Percentiles rank a stretch among this genome's conserved stretches.
phyloP scores from a whole-genome alignment of 768 basidiomycete genomes.

The Collybia mongolica region DNA sequence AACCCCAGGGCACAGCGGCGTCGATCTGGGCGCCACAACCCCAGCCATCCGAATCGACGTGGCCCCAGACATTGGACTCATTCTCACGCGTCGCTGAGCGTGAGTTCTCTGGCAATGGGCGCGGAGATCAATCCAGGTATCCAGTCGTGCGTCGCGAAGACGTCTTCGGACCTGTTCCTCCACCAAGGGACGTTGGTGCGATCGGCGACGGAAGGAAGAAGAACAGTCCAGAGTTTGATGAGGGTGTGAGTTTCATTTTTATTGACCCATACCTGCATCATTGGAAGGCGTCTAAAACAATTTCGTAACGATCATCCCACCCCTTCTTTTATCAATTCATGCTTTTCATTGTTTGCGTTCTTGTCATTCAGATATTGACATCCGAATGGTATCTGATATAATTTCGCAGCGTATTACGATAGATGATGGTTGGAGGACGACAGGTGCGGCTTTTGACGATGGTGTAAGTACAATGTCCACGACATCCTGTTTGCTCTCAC shows the following conservation, averaged over 20 bases:
- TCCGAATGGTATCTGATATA: too few species aligned
- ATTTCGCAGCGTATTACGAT: too few species aligned
- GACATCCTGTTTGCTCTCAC: too few species aligned
- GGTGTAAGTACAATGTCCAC: too few species aligned
- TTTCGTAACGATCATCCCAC: too few species aligned
- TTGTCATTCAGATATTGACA: too few species aligned
- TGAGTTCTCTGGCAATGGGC: constrained; percentile 23
- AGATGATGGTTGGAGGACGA: too few species aligned
- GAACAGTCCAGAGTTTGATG: constrained; percentile 53
- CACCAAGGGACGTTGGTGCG: constrained; percentile 59
- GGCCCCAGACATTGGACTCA: constrained; percentile 67
- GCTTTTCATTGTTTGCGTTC: too few species aligned
- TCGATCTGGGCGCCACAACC: constrained; percentile 88
- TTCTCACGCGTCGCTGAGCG: constrained; percentile 54
- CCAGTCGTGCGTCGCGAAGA: constrained; percentile 50
- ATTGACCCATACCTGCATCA: constrained; percentile 8
- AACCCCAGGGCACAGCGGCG: constrained; percentile 38
- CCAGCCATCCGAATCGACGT: constrained; percentile 61
- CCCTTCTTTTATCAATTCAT: too few species aligned
- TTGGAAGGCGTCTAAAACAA: not conserved
- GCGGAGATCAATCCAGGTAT: constrained; percentile 22
- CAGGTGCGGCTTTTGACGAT: too few species aligned
- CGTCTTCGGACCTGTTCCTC: constrained; percentile 59
- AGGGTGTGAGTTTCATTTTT: constrained; percentile 40
- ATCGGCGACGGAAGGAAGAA: constrained; percentile 81